Percentiles rank a stretch among this genome's conserved stretches.
These are phyloP conservation scores for Triglochin maritima DNA, from an alignment of 106 monocot genomes.

Conservation along the genomic window DNA sequence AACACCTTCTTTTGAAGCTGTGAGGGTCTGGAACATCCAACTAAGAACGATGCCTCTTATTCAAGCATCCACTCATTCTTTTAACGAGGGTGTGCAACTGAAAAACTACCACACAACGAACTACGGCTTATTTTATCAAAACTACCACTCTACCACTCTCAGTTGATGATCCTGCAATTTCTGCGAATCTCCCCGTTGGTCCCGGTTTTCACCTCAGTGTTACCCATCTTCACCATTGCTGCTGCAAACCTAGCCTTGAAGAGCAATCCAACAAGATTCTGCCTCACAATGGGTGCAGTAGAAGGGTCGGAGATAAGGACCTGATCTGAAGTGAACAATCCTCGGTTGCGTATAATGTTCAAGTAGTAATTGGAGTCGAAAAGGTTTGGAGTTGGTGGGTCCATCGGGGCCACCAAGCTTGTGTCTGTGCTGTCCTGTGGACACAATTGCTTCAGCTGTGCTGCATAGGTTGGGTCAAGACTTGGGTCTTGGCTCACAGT, in stretches of 20 bases:
- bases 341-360: slow-evolving; percentile 21
- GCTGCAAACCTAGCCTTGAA: slow-evolving; percentile 30
- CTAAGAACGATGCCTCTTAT: too few relatives aligned
- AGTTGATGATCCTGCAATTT: slow-evolving; percentile 43
- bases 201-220: slow-evolving; percentile 41
- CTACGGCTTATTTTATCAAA: too few relatives aligned
- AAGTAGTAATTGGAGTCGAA: slow-evolving; percentile 35
- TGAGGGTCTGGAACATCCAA: too few relatives aligned
- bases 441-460: slow-evolving; percentile 27
- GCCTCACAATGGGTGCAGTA: slow-evolving; percentile 11
- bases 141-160: neutral
- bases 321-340: slow-evolving; percentile 47
- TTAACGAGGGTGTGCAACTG: too few relatives aligned
- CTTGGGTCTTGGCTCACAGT: slow-evolving; percentile 25
- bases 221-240: slow-evolving; percentile 56
- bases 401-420: slow-evolving; percentile 21
- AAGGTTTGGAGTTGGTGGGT: slow-evolving; percentile 16
- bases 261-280: slow-evolving; percentile 1
- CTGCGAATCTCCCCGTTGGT: slow-evolving; percentile 40
- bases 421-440: slow-evolving; percentile 18
- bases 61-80: too few relatives aligned
- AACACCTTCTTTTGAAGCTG: too few relatives aligned
- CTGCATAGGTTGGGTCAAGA: slow-evolving; percentile 28
- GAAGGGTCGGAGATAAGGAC: slow-evolving; percentile 14
- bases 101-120: too few relatives aligned